phyloP scores from a whole-genome alignment of 257 asterid genomes.

The Voacanga thouarsii region DNA sequence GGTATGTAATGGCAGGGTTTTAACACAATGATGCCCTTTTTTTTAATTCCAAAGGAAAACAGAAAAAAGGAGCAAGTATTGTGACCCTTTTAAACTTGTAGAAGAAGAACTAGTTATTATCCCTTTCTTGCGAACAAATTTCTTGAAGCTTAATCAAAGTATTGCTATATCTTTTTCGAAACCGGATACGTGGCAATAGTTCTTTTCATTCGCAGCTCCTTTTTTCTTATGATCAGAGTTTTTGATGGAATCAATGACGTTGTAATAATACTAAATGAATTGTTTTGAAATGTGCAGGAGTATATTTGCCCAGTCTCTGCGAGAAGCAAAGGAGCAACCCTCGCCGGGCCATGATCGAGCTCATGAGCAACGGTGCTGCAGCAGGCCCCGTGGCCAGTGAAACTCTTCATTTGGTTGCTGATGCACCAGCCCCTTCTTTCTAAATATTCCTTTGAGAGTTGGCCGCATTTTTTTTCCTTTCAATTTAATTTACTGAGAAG shows the following conservation, averaged over 20 bases:
- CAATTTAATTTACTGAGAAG: background rate
- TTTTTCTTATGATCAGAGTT: no score
- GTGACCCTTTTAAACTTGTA: background rate
- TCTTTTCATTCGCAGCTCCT: background rate
- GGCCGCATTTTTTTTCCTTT: background rate
- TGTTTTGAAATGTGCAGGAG: slow-evolving; percentile 37
- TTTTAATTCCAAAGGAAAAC: no score
- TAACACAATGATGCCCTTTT: background rate
- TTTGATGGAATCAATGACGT: background rate
- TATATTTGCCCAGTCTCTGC: slow-evolving; percentile 60
- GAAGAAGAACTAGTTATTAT: background rate
- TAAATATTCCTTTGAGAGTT: background rate
- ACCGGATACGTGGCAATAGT: background rate
- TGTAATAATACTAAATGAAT: background rate
- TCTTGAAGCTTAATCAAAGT: slow-evolving; percentile 9
- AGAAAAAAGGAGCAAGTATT: no score
- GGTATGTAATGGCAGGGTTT: no score
- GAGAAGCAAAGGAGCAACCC: slow-evolving; percentile 49
- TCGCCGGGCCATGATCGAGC: slow-evolving; percentile 60
- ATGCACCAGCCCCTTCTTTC: slow-evolving; percentile 36
- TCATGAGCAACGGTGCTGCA: slow-evolving; percentile 53
- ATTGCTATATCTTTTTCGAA: background rate
- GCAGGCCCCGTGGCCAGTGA: slow-evolving; percentile 30
- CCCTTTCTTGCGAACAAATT: slow-evolving; percentile 9
- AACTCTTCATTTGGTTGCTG: slow-evolving; percentile 10